Evolutionary conservation across 2,329 filamentous ascomycete genomes (phyloP).

Genomic region (Fusarium ramigenum): DNA sequence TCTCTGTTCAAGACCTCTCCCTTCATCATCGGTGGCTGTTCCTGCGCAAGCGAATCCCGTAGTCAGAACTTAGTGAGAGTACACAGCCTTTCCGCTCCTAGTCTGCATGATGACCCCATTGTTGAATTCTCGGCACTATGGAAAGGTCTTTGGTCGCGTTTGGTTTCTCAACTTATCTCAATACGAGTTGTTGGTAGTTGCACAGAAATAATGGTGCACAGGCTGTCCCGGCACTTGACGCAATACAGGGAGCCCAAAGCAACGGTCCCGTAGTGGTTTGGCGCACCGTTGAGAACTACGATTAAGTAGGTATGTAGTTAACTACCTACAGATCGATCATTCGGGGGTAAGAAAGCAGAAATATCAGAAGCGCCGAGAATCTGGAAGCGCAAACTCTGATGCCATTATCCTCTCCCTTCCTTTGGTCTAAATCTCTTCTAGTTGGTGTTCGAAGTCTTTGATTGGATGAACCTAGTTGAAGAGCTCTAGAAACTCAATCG

Average conservation of each 20-base stretch:
- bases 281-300: slow-evolving; percentile 33
- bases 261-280: slow-evolving; percentile 30
- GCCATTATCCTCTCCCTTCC: slow-evolving; percentile 7
- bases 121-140: slow-evolving; percentile 24
- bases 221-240: slow-evolving; percentile 31
- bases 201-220: slow-evolving; percentile 29
- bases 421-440: slow-evolving; percentile 18
- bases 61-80: slow-evolving; percentile 33
- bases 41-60: slow-evolving; percentile 35
- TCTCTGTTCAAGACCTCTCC: slow-evolving; percentile 4
- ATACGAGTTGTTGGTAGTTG: slow-evolving; percentile 41
- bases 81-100: slow-evolving; percentile 29
- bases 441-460: slow-evolving; percentile 6
- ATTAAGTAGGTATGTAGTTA: background rate
- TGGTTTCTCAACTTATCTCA: slow-evolving; percentile 34
- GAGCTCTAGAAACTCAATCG: slow-evolving; percentile 20
- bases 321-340: slow-evolving; percentile 5
- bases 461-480: slow-evolving; percentile 17
- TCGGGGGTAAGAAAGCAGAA: slow-evolving; percentile 2
- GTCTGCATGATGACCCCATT: slow-evolving; percentile 22
- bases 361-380: slow-evolving; percentile 22
- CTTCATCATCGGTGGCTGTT: slow-evolving; percentile 19
- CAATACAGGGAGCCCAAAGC: slow-evolving; percentile 28
- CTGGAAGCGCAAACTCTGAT: slow-evolving; percentile 39
- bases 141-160: slow-evolving; percentile 3